These are phyloP conservation scores for Dendrobium huoshanense DNA, from an alignment of 106 monocot genomes.

Conservation along the genomic window DNA sequence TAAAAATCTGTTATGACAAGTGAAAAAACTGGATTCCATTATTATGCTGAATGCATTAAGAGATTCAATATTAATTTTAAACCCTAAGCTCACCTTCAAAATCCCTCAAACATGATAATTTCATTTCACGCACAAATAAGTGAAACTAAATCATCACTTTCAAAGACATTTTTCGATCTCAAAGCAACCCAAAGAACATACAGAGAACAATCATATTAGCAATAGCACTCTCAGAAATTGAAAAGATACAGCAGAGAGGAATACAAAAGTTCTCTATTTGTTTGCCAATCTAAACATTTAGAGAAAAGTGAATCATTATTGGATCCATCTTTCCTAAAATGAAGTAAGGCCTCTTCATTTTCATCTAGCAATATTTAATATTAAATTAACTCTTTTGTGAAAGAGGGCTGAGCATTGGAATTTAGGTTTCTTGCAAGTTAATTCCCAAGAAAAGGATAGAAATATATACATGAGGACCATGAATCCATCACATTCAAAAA, in stretches of 20 bases:
- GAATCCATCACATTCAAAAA: not conserved
- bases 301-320: not conserved
- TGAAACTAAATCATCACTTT: no score
- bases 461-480: not conserved
- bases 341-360: not conserved
- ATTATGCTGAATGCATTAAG: no score
- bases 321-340: not conserved
- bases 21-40: no score
- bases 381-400: not conserved
- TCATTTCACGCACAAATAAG: no score
- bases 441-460: not conserved
- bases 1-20: no score
- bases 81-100: no score
- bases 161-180: no score
- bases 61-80: no score
- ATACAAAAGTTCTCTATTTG: not conserved
- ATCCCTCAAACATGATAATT: no score
- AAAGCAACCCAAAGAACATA: no score
- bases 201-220: not conserved
- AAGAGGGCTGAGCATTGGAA: not conserved
- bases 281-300: not conserved
- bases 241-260: not conserved
- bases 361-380: not conserved
- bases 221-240: not conserved
- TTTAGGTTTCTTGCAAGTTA: not conserved